phyloP scores from a whole-genome alignment of 2,329 filamentous ascomycete species.

The Diaporthe capsici region DNA sequence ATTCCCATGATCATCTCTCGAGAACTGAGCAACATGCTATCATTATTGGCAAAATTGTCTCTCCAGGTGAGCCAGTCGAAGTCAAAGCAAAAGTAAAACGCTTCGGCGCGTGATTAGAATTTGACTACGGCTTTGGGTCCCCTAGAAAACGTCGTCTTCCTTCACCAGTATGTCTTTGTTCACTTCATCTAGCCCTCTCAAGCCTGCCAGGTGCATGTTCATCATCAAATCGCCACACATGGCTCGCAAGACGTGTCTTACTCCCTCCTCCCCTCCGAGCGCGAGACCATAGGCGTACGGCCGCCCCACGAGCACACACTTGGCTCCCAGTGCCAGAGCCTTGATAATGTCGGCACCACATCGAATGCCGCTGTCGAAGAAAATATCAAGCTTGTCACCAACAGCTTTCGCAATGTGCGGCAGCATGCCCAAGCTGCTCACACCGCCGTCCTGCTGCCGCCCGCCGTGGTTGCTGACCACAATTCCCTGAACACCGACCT shows the following conservation, averaged over 20 bases:
- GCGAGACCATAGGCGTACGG: conserved; percentile 39
- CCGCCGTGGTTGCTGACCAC: conserved; percentile 81
- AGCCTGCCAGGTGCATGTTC: conserved; percentile 38
- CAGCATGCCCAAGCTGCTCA: conserved; percentile 38
- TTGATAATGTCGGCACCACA: conserved; percentile 78
- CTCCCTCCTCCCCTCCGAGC: conserved; percentile 39
- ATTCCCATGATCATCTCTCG: background rate
- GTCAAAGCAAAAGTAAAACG: background rate
- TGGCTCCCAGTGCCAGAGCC: conserved; percentile 75
- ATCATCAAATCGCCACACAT: conserved; percentile 39
- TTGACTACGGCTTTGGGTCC: fast-evolving
- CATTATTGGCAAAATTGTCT: too few species aligned
- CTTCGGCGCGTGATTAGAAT: too few species aligned
- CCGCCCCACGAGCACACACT: conserved; percentile 73
- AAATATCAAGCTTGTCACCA: conserved; percentile 72
- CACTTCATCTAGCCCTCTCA: conserved; percentile 34
- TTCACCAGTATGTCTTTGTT: conserved; percentile 35
- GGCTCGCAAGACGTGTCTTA: conserved; percentile 37
- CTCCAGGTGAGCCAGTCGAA: background rate
- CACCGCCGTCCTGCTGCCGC: conserved; percentile 39
- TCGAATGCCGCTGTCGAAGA: conserved; percentile 75
- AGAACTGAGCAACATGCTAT: background rate
- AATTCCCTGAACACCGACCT: conserved; percentile 75
- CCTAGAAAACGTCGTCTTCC: conserved; percentile 31
- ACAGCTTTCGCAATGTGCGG: conserved; percentile 60